Base-by-base conservation (phyloP, 2,329 filamentous ascomycete species). In the Ascochyta clinopodiicola region DNA sequence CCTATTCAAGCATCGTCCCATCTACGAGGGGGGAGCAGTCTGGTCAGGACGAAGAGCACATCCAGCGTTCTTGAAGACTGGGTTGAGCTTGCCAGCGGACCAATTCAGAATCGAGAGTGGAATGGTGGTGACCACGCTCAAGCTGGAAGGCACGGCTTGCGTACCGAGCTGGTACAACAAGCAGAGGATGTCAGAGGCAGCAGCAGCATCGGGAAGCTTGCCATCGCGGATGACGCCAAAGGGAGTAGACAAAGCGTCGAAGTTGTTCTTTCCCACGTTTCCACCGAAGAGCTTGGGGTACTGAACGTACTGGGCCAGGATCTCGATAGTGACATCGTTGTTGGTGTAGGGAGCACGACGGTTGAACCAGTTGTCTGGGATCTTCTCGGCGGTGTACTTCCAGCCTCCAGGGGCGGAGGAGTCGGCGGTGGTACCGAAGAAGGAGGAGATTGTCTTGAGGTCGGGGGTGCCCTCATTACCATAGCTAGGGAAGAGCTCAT, bases 271-370 rank as follows among this genome's bases (percentile, higher is more conserved):
- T 10, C 71, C 77, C 6, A 74, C 75, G 34, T 75, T 76, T 35
- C 79, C 78, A 34, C 79, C 78, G 45, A 80, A 79, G 0, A 77
- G 65, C 10, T 80, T 78, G 3, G 79, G 79, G 51, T 78, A 69
- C 58, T 72, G 61, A 19, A 75, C 56, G 55, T 81, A 81, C 70
- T 75, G 71, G 1, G 65, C 63, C 2, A 78, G 53, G 37, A 81
- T 80, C 64, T 81, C 72, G 5, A 21, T 44, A 6, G 70, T 70
- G 7, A 78, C 75, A 31, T 76, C 72, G 12, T 43, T 48, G 63
- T 71, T 72, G 39, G 67, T 68, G 69, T 78, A 79, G 0, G 67
- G 62, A 8, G 57, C 31, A 6, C 59, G 56, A 35, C 70, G 64
- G 44, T 66, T 77, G 49, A 64, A 71, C 77, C 77, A 80, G 56